Evolutionary conservation across 2,329 filamentous ascomycete genomes (phyloP), one percentile per base, ranked within the genome.

Genomic region (Biscogniauxia mediterranea): DNA sequence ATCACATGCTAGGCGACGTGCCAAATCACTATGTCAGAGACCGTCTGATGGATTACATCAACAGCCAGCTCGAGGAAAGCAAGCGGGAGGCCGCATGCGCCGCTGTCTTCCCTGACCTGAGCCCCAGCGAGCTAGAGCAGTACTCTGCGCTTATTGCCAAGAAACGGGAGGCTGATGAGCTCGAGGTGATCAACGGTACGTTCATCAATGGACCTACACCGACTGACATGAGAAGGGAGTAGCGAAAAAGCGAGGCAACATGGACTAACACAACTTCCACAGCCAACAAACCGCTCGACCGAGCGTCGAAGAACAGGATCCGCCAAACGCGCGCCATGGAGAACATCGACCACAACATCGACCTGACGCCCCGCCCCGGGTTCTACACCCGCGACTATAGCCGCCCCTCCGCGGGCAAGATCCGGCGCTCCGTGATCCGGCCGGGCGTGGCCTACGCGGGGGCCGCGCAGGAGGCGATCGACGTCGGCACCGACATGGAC

Each of bases 41-140:
- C 32, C 26, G 52, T 17, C 21, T 66, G 25, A 60, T 66, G 62
- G 54, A 64, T 46, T 65, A 62, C 25, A 66, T 66, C 42, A 42
- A 62, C 38, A 60, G 57, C 17, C 2, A 55, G 50, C 42, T 62
- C 6, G 51, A 59, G 8, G 64, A 62, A 50, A 59, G 59, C 13
- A 19, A 56, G 38, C 59, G 46, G 26, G 61, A 64, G 3, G 19
- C 50, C 3, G 57, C 57, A 13, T 52, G 54, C 17, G 54, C 23
- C 15, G 62, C 62, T 15, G 64, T 66, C n/a, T 66, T 63, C 23
- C 23, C 59, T 19, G 63, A 66, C 26, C 58, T 66, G 13, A 58
- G n/a, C 15, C 46, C 58, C 26, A 25, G 46, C 7, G 61, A 66
- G 19, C 51, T 64, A 4, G 51, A 62, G 13, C 32, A 64, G n/a